Evolutionary conservation across 805 yeast species (phyloP), one percentile per base, ranked within the genome.

Genomic region (Ogataea nonfermentans): DNA sequence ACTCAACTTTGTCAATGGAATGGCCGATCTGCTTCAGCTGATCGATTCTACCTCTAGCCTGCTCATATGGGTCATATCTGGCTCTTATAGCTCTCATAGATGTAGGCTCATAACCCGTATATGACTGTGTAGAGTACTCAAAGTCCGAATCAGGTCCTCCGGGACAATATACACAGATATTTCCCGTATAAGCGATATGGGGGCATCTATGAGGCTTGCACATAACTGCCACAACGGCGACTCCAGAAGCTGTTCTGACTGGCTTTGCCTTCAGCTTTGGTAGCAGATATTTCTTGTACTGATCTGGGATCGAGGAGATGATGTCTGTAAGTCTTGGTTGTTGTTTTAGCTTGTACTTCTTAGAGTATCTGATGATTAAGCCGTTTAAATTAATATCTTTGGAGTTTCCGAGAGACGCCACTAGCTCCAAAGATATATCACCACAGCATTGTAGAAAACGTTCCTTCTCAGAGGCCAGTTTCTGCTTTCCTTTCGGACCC

Each of bases 21-120:
- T 93, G 99, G 10, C 99, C 99, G 44, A 93, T 71, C 62, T 85
- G 96, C 51, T 96, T 79, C 48, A 93, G 73, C 70, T 93, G 99
- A 57, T 93, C 99, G 27, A 93, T 82, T 62, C 99, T 79, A 34
- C 99, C 99, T 59, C 99, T 75, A 5, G 98, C 97, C 63, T 93
- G 99, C 64, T 93, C 99, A 59, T 88, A 93, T 1, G 99, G 98
- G 62, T 93, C 99, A 59, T 93, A 93, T 55, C 99, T 78, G 0
- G 99, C 99, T 53, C 99, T 74, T 46, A 93, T 93, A n/a, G 99
- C 99, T 55, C 99, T 76, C 99, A 93, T 93, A 1, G 97, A 89
- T 0, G 99, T 93, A 7, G 99, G 99, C 62, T 93, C 99, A 59
- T 93, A 93, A 26, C 99, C 99, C 0, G 99, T 93, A 58, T 93